Evolutionary conservation across 2,329 filamentous ascomycete genomes (phyloP).

Genomic region (Plectosphaerella cucumerina): DNA sequence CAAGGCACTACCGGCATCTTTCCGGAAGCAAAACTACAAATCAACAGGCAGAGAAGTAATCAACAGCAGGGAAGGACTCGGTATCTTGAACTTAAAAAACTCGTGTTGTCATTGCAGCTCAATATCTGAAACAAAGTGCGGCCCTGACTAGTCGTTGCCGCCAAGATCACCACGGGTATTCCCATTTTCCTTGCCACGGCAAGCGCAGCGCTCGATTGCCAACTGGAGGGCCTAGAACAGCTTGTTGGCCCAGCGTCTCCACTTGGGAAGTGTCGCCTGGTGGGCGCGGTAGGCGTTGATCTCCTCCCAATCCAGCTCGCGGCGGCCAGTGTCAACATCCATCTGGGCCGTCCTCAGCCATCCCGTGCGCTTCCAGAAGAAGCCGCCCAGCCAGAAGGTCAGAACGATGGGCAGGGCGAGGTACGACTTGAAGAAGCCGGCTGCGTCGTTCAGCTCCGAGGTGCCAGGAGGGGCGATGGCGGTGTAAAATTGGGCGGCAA

Average conservation of each 20-base stretch:
- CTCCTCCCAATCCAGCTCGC: constrained; percentile 13
- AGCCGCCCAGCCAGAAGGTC: constrained; percentile 11
- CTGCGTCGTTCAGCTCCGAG: constrained; percentile 7
- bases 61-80: no score
- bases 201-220: not conserved
- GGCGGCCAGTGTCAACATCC: constrained; percentile 13
- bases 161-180: not conserved
- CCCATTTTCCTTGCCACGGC: no score
- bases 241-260: constrained; percentile 9
- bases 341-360: constrained; percentile 14
- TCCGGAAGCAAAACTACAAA: no score
- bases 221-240: constrained; percentile 3
- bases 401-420: constrained; percentile 11
- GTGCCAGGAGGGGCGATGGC: constrained; percentile 29
- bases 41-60: no score
- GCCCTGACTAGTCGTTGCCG: no score
- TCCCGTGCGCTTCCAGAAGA: constrained; percentile 12
- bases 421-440: constrained; percentile 12
- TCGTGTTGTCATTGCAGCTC: no score
- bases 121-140: no score
- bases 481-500: constrained; percentile 51
- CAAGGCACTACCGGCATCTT: no score
- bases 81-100: no score
- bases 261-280: constrained; percentile 7
- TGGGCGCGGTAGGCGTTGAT: constrained; percentile 10